A percentile compares a stretch with the other conserved stretches of the same genome.
Conservation (phyloP, 495 filamentous ascomycete genomes). For the Neurospora sp. region DNA sequence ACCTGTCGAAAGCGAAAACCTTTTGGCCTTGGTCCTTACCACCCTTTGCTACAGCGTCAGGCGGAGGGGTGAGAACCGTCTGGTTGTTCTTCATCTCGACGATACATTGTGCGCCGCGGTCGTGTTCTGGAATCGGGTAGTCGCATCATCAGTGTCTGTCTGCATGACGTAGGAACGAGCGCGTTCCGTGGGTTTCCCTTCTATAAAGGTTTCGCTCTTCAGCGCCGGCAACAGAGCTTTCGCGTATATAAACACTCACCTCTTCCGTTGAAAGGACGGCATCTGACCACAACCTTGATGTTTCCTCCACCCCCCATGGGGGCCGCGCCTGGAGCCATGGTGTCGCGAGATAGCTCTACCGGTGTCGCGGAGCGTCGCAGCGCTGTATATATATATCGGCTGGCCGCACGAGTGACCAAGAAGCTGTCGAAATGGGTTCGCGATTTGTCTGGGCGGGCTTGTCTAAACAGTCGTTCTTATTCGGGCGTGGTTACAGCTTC, state of each 20-base stretch:
- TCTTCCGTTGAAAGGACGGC: constrained; percentile 85
- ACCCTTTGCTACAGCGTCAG: constrained; percentile 49
- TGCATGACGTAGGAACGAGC: background rate
- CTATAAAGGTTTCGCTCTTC: background rate
- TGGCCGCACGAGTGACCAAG: background rate
- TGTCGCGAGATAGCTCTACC: constrained; percentile 2
- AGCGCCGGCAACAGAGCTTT: background rate
- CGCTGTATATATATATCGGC: background rate
- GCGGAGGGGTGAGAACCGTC: constrained; percentile 73
- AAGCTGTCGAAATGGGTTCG: background rate
- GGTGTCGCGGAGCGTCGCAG: background rate
- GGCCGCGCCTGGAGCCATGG: constrained; percentile 56
- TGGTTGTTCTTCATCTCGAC: constrained; percentile 91
- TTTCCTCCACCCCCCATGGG: constrained; percentile 64
- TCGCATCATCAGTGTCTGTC: constrained; percentile 6
- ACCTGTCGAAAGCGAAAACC: constrained; percentile 89
- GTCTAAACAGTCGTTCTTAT: background rate
- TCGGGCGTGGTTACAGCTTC: background rate
- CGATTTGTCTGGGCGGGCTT: background rate
- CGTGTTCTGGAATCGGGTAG: constrained; percentile 52
- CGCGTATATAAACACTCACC: constrained; percentile 44
- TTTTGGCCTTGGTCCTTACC: constrained; percentile 64
- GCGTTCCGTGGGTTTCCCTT: background rate
- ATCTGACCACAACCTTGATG: constrained; percentile 98
- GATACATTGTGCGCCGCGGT: constrained; percentile 91